Percentiles rank a stretch among this genome's conserved stretches.
Conservation (phyloP, 2,329 filamentous ascomycete species). For the Byssochlamys sp. region DNA sequence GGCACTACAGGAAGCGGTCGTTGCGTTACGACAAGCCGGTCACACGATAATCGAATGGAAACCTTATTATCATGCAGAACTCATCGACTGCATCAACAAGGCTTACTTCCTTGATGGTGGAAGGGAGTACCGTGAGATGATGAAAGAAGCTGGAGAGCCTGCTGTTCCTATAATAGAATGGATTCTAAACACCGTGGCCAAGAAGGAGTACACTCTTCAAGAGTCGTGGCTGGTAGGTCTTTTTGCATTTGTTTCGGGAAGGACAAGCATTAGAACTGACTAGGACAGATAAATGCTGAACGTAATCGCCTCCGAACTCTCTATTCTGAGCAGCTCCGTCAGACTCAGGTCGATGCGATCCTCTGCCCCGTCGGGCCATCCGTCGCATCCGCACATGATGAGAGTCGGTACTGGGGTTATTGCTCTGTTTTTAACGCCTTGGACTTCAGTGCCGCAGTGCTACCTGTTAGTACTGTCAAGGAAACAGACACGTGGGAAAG, state of each 20-base stretch:
- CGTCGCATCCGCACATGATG: slow-evolving; percentile 3
- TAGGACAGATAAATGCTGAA: neutral
- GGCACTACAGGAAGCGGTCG: slow-evolving; percentile 21
- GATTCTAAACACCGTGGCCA: neutral
- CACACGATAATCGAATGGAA: neutral
- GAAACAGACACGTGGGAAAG: neutral
- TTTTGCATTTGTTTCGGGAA: neutral
- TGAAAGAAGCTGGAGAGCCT: neutral
- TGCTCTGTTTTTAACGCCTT: neutral
- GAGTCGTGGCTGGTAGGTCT: neutral
- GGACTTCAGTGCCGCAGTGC: neutral
- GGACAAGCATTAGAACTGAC: neutral
- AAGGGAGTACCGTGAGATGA: neutral
- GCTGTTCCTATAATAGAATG: neutral
- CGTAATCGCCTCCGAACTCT: neutral
- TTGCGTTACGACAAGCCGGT: neutral
- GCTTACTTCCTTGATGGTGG: neutral
- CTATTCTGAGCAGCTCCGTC: neutral
- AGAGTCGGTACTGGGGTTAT: neutral
- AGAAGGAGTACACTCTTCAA: neutral
- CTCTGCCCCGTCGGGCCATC: slow-evolving; percentile 7
- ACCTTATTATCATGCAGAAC: neutral
- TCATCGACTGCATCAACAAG: neutral
- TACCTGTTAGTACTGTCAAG: neutral
- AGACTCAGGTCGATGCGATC: slow-evolving; percentile 1